Evolutionary conservation across 2,329 filamentous ascomycete genomes (phyloP).

Genomic region (Metarhizium anisopliae): DNA sequence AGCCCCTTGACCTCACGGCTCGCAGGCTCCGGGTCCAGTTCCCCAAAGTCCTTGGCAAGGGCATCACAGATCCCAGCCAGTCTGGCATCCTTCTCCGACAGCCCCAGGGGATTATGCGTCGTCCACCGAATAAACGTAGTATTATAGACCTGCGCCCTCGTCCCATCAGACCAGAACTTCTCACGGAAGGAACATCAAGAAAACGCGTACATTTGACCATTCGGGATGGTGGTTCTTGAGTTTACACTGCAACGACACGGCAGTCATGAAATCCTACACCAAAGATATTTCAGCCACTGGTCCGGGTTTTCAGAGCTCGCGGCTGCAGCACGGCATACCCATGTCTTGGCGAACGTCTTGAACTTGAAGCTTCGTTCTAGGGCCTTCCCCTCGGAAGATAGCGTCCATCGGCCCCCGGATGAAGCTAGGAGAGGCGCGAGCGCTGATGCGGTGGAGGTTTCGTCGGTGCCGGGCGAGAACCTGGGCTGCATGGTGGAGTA

Average conservation of each 20-base stretch:
- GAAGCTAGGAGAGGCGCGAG: constrained; percentile 31
- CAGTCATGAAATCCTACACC: constrained; percentile 65
- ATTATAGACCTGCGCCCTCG: constrained; percentile 51
- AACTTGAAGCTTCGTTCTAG: constrained; percentile 54
- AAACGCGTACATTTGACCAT: constrained; percentile 55
- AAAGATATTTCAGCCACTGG: background rate
- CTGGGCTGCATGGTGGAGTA: constrained; percentile 19
- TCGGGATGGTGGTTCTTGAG: constrained; percentile 64
- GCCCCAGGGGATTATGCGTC: constrained; percentile 56
- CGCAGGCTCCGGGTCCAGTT: constrained; percentile 29
- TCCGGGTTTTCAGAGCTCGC: background rate
- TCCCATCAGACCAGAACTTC: background rate
- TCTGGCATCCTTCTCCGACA: constrained; percentile 54
- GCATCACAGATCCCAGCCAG: constrained; percentile 56
- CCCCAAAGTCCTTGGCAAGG: constrained; percentile 47
- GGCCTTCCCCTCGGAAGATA: constrained; percentile 42
- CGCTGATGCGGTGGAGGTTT: constrained; percentile 22
- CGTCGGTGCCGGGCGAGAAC: constrained; percentile 39
- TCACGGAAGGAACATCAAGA: background rate
- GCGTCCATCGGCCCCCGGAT: constrained; percentile 36
- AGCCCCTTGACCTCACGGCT: constrained; percentile 32
- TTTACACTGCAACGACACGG: constrained; percentile 58
- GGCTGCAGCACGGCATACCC: constrained; percentile 34
- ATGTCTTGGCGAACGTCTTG: constrained; percentile 56
- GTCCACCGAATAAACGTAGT: constrained; percentile 65